phyloP scores from a whole-genome alignment of 108 stramenopile genomes.

The Skeletonema tropicum region DNA sequence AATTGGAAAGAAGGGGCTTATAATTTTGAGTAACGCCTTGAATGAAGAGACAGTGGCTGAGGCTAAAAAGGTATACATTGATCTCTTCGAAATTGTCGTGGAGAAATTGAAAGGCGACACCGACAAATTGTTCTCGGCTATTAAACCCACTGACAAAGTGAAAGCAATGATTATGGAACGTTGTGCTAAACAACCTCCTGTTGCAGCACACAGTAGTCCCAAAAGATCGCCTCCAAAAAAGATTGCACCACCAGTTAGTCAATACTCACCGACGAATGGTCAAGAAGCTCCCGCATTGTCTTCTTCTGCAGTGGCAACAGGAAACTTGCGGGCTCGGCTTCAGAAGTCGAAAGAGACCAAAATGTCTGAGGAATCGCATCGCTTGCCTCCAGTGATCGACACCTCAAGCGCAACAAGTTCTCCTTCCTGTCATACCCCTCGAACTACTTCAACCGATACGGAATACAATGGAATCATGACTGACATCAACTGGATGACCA shows the following conservation, averaged over 20 bases:
- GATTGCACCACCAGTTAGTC: conserved; percentile 8
- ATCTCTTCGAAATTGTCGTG: conserved; percentile 67
- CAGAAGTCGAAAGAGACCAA: conserved; percentile 31
- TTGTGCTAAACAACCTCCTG: conserved; percentile 27
- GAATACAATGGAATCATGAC: background rate
- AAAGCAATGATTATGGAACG: conserved; percentile 62
- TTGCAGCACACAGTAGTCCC: conserved; percentile 6
- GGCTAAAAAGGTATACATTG: conserved; percentile 65
- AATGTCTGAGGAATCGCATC: conserved; percentile 13
- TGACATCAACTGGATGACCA: background rate
- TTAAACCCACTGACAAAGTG: conserved; percentile 55
- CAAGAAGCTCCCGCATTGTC: background rate
- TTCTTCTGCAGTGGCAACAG: conserved; percentile 35
- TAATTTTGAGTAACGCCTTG: conserved; percentile 61
- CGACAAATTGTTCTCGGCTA: conserved; percentile 59
- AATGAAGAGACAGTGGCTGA: conserved; percentile 78
- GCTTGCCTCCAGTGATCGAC: background rate
- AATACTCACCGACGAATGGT: background rate
- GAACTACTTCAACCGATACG: conserved; percentile 9
- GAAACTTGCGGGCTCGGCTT: conserved; percentile 22
- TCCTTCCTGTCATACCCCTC: background rate
- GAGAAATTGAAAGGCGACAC: conserved; percentile 74
- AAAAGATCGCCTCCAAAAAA: conserved; percentile 31
- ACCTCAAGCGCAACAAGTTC: background rate
- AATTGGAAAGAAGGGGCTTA: conserved; percentile 80